Percentiles rank a stretch among this genome's conserved stretches.
phyloP scores from a whole-genome alignment of 2,329 filamentous ascomycete species.

The Mycosphaerella sp. region DNA sequence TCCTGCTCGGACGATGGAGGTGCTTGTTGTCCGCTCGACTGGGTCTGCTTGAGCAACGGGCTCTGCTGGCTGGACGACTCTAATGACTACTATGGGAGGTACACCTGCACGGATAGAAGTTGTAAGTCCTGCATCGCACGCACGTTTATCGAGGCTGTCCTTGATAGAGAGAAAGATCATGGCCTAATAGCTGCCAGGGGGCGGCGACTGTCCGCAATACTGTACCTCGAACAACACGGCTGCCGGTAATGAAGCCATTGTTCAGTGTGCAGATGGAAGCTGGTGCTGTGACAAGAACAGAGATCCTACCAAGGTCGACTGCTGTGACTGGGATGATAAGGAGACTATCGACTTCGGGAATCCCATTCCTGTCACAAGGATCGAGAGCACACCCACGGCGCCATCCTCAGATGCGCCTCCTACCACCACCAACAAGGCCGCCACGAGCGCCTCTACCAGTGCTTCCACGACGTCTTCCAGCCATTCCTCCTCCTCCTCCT shows the following conservation, averaged over 20 bases:
- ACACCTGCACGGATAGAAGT: conserved; percentile 32
- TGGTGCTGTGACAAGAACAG: conserved; percentile 31
- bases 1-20: conserved; percentile 26
- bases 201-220: conserved; percentile 25
- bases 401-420: conserved; percentile 2
- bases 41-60: conserved; percentile 32
- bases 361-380: conserved; percentile 16
- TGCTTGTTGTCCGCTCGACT: conserved; percentile 33
- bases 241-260: conserved; percentile 30
- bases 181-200: conserved; percentile 4
- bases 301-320: conserved; percentile 18
- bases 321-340: conserved; percentile 14
- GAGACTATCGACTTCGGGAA: conserved; percentile 18
- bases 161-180: too few species aligned
- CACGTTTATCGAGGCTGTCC: too few species aligned
- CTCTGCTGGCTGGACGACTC: conserved; percentile 28
- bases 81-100: conserved; percentile 28
- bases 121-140: conserved; percentile 14
- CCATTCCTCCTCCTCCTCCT: neutral
- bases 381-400: conserved; percentile 14
- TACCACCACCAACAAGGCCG: neutral
- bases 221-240: conserved; percentile 26
- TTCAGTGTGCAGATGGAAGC: conserved; percentile 26
- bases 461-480: neutral
- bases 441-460: neutral